These are phyloP conservation scores for Lachnellula occidentalis DNA, from an alignment of 2,329 filamentous ascomycete genomes.

Conservation along the genomic window DNA sequence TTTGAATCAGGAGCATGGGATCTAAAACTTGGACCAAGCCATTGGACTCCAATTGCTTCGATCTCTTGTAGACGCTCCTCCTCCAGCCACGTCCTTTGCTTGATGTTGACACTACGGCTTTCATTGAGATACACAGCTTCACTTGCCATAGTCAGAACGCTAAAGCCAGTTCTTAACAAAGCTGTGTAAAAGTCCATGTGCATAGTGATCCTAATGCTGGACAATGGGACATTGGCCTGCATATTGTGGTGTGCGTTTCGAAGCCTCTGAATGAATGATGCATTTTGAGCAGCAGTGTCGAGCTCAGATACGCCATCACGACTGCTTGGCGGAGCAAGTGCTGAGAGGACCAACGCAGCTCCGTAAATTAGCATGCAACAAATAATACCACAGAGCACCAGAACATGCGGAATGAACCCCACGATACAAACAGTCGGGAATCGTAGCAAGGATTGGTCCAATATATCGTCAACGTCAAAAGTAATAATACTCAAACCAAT, in stretches of 20 bases:
- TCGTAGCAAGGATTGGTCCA: conserved; percentile 63
- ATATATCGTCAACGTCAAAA: conserved; percentile 55
- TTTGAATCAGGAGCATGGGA: conserved; percentile 21
- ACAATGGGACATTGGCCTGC: conserved; percentile 84
- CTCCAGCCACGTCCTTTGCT: conserved; percentile 83
- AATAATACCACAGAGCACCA: conserved; percentile 74
- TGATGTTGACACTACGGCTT: conserved; percentile 68
- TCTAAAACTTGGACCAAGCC: conserved; percentile 30
- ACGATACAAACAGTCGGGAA: conserved; percentile 95
- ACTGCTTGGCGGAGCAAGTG: conserved; percentile 44
- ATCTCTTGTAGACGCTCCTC: conserved; percentile 77
- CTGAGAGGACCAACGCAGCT: conserved; percentile 70
- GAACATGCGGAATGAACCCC: conserved; percentile 88
- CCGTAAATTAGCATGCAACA: conserved; percentile 73
- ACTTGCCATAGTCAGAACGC: conserved; percentile 84
- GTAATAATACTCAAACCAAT: conserved; percentile 71
- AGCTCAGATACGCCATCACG: conserved; percentile 8
- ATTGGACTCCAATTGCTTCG: conserved; percentile 42
- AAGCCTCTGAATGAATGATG: conserved; percentile 54
- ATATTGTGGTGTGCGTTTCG: conserved; percentile 75
- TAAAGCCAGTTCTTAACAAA: conserved; percentile 79
- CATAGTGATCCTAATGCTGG: conserved; percentile 72
- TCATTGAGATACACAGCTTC: conserved; percentile 96
- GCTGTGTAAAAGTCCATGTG: conserved; percentile 96
- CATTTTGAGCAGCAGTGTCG: conserved; percentile 35